Base-by-base conservation (phyloP, 805 yeast species). In the Metschnikowia drakensbergensis region DNA sequence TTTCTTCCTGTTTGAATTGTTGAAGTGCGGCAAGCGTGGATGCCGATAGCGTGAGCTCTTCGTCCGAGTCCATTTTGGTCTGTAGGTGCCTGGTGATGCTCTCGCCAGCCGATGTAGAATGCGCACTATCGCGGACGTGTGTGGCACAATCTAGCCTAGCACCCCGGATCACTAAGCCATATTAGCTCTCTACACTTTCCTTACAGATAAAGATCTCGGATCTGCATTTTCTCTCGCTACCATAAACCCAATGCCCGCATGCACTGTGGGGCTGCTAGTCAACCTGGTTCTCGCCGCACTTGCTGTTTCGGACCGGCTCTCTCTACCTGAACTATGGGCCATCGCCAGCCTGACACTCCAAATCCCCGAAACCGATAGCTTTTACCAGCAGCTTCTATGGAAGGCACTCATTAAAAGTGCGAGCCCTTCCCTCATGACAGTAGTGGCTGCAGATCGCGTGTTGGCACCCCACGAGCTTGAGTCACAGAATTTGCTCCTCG, bases 1-100 rank as follows among this genome's bases (percentile, higher is more conserved):
- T 63, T 60, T 89, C 88, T 59, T 90, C 89, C 37, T 67, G 65
- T 57, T 74, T 77, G 60, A 89, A 90, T 59, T 84, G 86, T 54
- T 77, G 81, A 43, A 80, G 67, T 1, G 84, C 84, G 3, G 79
- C 82, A 48, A 80, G 61, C 5, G 84, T 75, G 53, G 70, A 68
- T 1, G 76, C 64, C 1, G 83, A 78, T 38, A 80, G 65, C 2
- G 72, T 62, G 31, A 80, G 64, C n/a, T 63, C 61, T 46, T 69
- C 76, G 56, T 72, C 75, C 2, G 71, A 69, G 45, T 68, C 72
- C 69, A 67, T 71, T 25, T 4, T 34, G 40, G 6, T 11, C 5
- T 8, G 13, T 39, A 4, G 27, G 11, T 13, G 23, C 8, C 10
- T 27, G 9, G 22, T 9, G 13, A 7, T 33, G 25, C 22, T 17